Evolutionary conservation across 495 filamentous ascomycete species (phyloP).

Genomic region (Penicillium maclennaniae): DNA sequence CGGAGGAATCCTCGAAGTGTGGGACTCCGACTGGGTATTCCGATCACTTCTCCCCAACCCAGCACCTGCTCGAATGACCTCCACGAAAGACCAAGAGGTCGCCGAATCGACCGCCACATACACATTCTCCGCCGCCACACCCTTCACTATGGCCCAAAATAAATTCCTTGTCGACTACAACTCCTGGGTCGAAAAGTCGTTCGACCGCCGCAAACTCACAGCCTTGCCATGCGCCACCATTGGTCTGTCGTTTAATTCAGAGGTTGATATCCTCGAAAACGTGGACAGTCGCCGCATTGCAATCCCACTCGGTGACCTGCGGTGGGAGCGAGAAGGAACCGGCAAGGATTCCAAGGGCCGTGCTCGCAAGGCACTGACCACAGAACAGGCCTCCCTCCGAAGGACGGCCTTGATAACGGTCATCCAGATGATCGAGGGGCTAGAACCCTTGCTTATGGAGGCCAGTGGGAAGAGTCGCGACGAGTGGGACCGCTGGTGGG

Average conservation of each 20-base stretch:
- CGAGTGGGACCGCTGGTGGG: slow-evolving; percentile 90
- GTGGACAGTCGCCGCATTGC: slow-evolving; percentile 73
- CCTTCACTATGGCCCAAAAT: slow-evolving; percentile 73
- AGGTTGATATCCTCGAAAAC: slow-evolving; percentile 66
- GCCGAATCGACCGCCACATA: slow-evolving; percentile 71
- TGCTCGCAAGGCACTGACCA: slow-evolving; percentile 50
- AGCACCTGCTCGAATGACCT: slow-evolving; percentile 50
- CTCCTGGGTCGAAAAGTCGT: slow-evolving; percentile 69
- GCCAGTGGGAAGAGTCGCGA: slow-evolving; percentile 80
- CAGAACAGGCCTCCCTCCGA: slow-evolving; percentile 70
- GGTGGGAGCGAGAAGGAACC: slow-evolving; percentile 74
- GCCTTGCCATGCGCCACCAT: slow-evolving; percentile 78
- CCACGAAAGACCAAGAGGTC: slow-evolving; percentile 56
- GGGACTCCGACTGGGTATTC: slow-evolving; percentile 77
- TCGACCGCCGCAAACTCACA: slow-evolving; percentile 66
- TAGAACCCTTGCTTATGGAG: slow-evolving; percentile 81
- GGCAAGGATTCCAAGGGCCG: slow-evolving; percentile 38
- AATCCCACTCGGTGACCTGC: slow-evolving; percentile 78
- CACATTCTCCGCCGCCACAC: slow-evolving; percentile 75
- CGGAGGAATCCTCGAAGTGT: slow-evolving; percentile 80
- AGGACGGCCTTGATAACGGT: slow-evolving; percentile 75
- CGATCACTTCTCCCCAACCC: slow-evolving; percentile 74
- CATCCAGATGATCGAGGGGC: slow-evolving; percentile 80
- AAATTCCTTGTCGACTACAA: slow-evolving; percentile 82
- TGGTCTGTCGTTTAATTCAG: slow-evolving; percentile 72